Conservation (phyloP, 2,329 filamentous ascomycete genomes). For the Fusarium sp. region DNA sequence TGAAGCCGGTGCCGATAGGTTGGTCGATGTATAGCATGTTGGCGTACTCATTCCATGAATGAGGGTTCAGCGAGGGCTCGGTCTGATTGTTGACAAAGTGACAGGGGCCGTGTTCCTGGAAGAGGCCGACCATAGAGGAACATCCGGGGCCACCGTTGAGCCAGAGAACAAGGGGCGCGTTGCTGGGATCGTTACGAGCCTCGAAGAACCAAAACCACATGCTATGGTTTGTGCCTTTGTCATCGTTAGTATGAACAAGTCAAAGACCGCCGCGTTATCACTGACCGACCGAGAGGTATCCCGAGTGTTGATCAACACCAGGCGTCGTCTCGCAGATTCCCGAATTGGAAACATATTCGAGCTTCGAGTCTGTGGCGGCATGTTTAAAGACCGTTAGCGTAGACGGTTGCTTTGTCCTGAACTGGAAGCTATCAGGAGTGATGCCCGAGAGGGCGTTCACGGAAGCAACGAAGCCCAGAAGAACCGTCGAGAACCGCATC, state of each 20-base stretch:
- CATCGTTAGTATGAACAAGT: no score
- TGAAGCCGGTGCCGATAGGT: slow-evolving; percentile 54
- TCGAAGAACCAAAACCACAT: slow-evolving; percentile 63
- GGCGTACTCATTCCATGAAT: slow-evolving; percentile 71
- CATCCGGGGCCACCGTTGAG: slow-evolving; percentile 52
- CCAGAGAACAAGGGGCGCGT: slow-evolving; percentile 68
- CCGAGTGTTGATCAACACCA: slow-evolving; percentile 73
- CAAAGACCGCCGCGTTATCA: slow-evolving; percentile 37
- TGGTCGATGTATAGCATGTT: slow-evolving; percentile 80
- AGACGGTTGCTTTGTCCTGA: slow-evolving; percentile 25
- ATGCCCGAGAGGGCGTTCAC: slow-evolving; percentile 33
- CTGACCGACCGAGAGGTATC: slow-evolving; percentile 70
- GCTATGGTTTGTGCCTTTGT: slow-evolving; percentile 42
- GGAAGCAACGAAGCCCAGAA: slow-evolving; percentile 31
- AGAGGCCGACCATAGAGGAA: slow-evolving; percentile 57
- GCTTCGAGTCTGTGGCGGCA: slow-evolving; percentile 32
- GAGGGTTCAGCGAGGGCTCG: slow-evolving; percentile 62
- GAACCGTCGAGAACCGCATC: slow-evolving; percentile 37
- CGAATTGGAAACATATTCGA: slow-evolving; percentile 42
- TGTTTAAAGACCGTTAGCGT: slow-evolving; percentile 31
- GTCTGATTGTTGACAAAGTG: slow-evolving; percentile 64
- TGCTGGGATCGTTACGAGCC: slow-evolving; percentile 54
- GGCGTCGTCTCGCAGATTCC: slow-evolving; percentile 67
- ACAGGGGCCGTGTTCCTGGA: slow-evolving; percentile 81
- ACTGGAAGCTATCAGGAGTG: slow-evolving; percentile 30